Evolutionary conservation across 129 eudicot genomes (phyloP).

Genomic region (Lactuca sativa): DNA sequence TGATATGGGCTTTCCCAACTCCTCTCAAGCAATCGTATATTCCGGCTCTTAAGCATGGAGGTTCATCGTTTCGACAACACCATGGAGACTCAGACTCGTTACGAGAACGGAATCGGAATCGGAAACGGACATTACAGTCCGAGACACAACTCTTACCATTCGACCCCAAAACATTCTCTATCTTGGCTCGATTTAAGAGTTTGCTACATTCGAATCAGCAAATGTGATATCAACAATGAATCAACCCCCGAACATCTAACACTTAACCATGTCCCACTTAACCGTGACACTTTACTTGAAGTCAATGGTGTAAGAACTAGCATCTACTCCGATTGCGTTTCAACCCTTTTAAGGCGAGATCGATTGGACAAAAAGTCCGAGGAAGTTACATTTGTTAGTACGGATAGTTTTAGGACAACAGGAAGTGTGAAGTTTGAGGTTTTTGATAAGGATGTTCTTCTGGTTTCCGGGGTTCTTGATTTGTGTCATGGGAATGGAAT

Average conservation of each 20-base stretch:
- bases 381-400: slow-evolving; percentile 79
- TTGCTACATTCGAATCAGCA: slow-evolving; percentile 78
- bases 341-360: slow-evolving; percentile 59
- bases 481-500: slow-evolving; percentile 47
- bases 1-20: slow-evolving; percentile 29
- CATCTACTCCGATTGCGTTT: slow-evolving; percentile 59
- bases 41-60: slow-evolving; percentile 33
- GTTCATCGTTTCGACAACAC: slow-evolving; percentile 24
- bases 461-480: slow-evolving; percentile 63
- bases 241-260: slow-evolving; percentile 78
- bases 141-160: slow-evolving; percentile 44
- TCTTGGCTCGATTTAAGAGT: slow-evolving; percentile 82
- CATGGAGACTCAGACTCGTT: slow-evolving; percentile 51
- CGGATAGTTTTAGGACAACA: slow-evolving; percentile 67
- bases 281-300: slow-evolving; percentile 80
- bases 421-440: slow-evolving; percentile 87
- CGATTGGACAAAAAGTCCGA: slow-evolving; percentile 77
- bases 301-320: slow-evolving; percentile 73
- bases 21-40: slow-evolving; percentile 32
- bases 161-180: slow-evolving; percentile 41
- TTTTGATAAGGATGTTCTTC: slow-evolving; percentile 51
- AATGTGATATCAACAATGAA: slow-evolving; percentile 61
- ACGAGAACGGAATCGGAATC: slow-evolving; percentile 35
- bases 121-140: slow-evolving; percentile 44
- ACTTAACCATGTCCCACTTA: slow-evolving; percentile 73